These are phyloP conservation scores for Cryphonectria japonica DNA, from an alignment of 2,329 filamentous ascomycete species.

Conservation along the genomic window DNA sequence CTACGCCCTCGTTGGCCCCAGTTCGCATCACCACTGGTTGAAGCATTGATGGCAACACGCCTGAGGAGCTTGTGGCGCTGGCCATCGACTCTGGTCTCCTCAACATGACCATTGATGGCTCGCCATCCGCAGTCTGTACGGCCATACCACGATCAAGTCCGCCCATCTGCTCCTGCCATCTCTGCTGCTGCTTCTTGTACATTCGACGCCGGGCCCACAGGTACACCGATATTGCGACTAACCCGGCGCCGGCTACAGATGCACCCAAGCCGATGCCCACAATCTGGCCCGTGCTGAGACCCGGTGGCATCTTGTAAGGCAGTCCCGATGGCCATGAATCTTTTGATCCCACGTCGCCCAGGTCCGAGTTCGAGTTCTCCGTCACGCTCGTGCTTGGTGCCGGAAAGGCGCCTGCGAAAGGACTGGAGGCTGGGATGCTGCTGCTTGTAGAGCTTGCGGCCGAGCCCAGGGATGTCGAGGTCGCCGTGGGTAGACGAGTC, in stretches of 20 bases:
- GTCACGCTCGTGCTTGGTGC: background rate
- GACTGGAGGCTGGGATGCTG: background rate
- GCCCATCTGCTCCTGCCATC: constrained; percentile 14
- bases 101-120: constrained; percentile 11
- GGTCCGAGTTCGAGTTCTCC: background rate
- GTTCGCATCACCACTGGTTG: background rate
- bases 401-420: background rate
- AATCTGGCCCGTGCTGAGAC: constrained; percentile 14
- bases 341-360: background rate
- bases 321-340: background rate
- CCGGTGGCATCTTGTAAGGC: background rate
- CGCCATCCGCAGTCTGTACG: constrained; percentile 1
- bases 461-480: background rate
- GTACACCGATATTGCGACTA: constrained; percentile 21
- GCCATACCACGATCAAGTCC: background rate
- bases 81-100: background rate
- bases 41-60: background rate
- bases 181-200: constrained; percentile 21
- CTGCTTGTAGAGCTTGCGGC: constrained; percentile 1
- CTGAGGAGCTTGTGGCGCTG: background rate
- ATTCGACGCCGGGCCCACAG: constrained; percentile 16
- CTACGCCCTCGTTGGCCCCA: background rate
- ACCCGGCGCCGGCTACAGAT: constrained; percentile 16
- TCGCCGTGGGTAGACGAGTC: background rate
- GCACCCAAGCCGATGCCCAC: constrained; percentile 14